phyloP scores from a whole-genome alignment of 2,329 filamentous ascomycete genomes.

The Penicillium sp. region DNA sequence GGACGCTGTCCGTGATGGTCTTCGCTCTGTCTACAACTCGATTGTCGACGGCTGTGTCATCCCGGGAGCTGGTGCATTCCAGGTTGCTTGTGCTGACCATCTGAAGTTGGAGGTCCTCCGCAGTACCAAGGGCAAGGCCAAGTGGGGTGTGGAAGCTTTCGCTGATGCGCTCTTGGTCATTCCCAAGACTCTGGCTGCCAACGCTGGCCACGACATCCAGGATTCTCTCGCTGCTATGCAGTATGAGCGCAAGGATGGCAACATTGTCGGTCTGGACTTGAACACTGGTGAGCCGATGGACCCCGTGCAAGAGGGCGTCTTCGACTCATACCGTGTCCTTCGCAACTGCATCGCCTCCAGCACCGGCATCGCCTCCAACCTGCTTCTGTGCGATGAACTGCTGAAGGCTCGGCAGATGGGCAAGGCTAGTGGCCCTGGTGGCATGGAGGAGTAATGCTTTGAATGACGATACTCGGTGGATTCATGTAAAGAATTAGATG shows the following conservation, averaged over 20 bases:
- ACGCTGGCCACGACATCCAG: conserved; percentile 95
- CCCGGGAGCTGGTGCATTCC: conserved; percentile 92
- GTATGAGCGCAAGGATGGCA: conserved; percentile 82
- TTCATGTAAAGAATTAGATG: conserved; percentile 32
- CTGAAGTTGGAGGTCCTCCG: conserved; percentile 83
- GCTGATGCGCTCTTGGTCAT: conserved; percentile 93
- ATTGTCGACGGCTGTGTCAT: conserved; percentile 98
- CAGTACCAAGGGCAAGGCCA: conserved; percentile 95
- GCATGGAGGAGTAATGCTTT: conserved; percentile 46
- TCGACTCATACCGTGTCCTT: conserved; percentile 93
- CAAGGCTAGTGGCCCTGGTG: conserved; percentile 46
- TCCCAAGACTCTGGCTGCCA: conserved; percentile 95
- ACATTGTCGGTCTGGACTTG: conserved; percentile 84
- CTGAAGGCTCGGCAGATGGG: conserved; percentile 97
- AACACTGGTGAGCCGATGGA: conserved; percentile 92
- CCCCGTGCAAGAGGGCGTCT: conserved; percentile 87
- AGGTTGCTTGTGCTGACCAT: conserved; percentile 87
- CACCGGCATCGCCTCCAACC: conserved; percentile 91
- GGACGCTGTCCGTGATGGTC: conserved; percentile 91
- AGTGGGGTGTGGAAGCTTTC: conserved; percentile 93
- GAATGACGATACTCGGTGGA: conserved; percentile 23
- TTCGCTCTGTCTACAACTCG: conserved; percentile 98
- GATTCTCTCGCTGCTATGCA: conserved; percentile 86
- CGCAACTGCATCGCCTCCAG: conserved; percentile 93
- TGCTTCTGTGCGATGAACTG: conserved; percentile 94